Evolutionary conservation across 2,329 filamentous ascomycete genomes (phyloP).

Genomic region (Ceratocystis albifundus): DNA sequence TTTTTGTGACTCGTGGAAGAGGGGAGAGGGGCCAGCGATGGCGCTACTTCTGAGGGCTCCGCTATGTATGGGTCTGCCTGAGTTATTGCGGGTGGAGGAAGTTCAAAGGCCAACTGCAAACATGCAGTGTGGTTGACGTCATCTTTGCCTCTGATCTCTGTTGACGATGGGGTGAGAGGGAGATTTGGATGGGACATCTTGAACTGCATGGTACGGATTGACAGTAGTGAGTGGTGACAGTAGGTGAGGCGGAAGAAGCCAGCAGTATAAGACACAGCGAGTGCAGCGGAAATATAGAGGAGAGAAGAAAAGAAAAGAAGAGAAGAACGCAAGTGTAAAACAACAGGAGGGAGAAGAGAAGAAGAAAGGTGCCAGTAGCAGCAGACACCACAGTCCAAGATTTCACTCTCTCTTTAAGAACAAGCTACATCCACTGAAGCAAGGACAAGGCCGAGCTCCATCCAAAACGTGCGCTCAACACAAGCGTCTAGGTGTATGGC

Average conservation of each 20-base stretch:
- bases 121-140: conserved; percentile 47
- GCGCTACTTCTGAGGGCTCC: conserved; percentile 26
- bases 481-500: background rate
- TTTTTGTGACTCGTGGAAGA: background rate
- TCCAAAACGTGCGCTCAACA: background rate
- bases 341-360: conserved; percentile 18
- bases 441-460: background rate
- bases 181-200: conserved; percentile 54
- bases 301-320: background rate
- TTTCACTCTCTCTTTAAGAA: background rate
- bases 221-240: background rate
- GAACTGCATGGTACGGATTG: background rate
- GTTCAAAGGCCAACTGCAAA: conserved; percentile 58
- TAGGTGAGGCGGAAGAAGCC: background rate
- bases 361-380: background rate
- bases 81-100: conserved; percentile 63
- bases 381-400: conserved; percentile 2
- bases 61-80: conserved; percentile 36
- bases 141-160: conserved; percentile 65
- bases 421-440: background rate
- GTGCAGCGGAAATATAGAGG: background rate
- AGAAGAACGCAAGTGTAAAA: conserved; percentile 1
- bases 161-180: conserved; percentile 70
- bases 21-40: background rate
- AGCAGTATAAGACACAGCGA: background rate